These are phyloP conservation scores for Irpex sp. DNA, from an alignment of 1,284 basidiomycete species.

Conservation along the genomic window DNA sequence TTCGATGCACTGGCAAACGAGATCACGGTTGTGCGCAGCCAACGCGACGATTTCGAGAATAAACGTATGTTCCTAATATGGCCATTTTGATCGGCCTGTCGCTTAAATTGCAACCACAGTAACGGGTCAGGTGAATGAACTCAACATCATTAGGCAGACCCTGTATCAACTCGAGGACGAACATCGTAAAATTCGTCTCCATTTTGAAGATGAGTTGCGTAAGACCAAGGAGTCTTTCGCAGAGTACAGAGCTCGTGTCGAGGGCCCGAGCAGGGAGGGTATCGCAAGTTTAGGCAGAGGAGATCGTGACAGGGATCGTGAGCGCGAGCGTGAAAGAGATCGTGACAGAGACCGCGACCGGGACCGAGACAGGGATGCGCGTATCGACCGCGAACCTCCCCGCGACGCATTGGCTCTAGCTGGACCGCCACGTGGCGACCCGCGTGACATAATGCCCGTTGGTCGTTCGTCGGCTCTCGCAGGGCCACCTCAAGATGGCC, in stretches of 20 bases:
- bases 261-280: conserved; percentile 34
- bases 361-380: conserved; percentile 27
- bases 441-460: conserved; percentile 18
- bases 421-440: conserved; percentile 16
- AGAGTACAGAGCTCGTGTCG: conserved; percentile 30
- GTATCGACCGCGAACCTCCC: conserved; percentile 5
- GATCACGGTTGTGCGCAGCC: conserved; percentile 62
- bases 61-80: conserved; percentile 56
- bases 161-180: conserved; percentile 77
- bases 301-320: conserved; percentile 23
- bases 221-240: conserved; percentile 63
- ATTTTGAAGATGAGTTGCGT: conserved; percentile 74
- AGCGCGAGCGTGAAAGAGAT: conserved; percentile 31
- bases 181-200: conserved; percentile 67
- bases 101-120: conserved; percentile 37
- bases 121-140: conserved; percentile 66
- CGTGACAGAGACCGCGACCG: conserved; percentile 31
- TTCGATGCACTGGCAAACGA: conserved; percentile 80
- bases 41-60: conserved; percentile 88
- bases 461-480: conserved; percentile 10
- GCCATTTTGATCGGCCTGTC: not conserved
- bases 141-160: conserved; percentile 70
- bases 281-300: conserved; percentile 32
- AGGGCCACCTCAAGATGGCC: conserved; percentile 19
- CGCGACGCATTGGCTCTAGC: conserved; percentile 7